Conservation (phyloP, 140 eudicot species). For the Anethum foeniculum region DNA sequence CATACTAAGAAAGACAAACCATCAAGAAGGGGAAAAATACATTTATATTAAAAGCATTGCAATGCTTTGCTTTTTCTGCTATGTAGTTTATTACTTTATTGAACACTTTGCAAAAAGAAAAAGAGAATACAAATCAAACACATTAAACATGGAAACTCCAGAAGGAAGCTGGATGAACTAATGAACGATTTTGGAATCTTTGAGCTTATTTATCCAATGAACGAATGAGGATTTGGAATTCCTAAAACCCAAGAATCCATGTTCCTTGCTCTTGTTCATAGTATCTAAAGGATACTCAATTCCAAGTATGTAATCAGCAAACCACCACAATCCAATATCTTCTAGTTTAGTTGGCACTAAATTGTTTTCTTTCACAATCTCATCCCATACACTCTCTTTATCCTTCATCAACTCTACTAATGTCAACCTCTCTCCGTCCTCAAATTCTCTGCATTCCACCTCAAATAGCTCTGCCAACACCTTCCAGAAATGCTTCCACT, state of each 20-base stretch:
- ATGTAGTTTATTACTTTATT: background rate
- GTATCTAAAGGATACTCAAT: constrained; percentile 35
- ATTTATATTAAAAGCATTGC: background rate
- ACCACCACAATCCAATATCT: constrained; percentile 83
- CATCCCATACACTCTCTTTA: constrained; percentile 77
- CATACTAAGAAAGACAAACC: too few relatives aligned
- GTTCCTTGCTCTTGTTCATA: constrained; percentile 94
- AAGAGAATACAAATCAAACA: background rate
- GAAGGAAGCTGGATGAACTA: background rate
- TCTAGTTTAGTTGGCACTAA: constrained; percentile 47
- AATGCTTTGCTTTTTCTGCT: background rate
- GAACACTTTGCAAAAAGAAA: background rate
- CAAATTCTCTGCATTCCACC: constrained; percentile 57
- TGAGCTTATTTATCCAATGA: constrained; percentile 75
- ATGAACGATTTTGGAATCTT: constrained; percentile 73
- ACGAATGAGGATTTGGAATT: constrained; percentile 57
- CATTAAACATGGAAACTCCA: background rate
- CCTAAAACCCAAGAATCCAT: constrained; percentile 85
- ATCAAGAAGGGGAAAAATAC: too few relatives aligned
- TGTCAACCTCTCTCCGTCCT: constrained; percentile 34
- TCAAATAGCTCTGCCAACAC: constrained; percentile 60
- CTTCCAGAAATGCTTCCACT: too few relatives aligned
- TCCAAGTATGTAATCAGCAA: constrained; percentile 42
- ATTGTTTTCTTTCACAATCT: constrained; percentile 65
- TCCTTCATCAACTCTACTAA: constrained; percentile 70